These are phyloP conservation scores for Botrytis squamosa DNA, from an alignment of 2,329 filamentous ascomycete genomes.

Conservation along the genomic window DNA sequence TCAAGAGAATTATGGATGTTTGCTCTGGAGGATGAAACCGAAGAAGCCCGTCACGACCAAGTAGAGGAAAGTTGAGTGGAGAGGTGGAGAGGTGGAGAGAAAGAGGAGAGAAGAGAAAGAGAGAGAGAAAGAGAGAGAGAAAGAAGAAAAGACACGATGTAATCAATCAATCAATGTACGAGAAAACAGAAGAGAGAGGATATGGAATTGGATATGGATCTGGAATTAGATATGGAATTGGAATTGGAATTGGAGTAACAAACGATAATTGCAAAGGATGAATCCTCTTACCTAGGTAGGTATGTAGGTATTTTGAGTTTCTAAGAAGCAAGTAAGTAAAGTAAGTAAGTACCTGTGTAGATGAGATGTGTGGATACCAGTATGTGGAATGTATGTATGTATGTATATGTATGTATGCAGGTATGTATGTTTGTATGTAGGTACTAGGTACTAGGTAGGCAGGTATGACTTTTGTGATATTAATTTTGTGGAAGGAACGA, in stretches of 20 bases:
- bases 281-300: background rate
- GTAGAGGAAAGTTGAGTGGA: too few relatives aligned
- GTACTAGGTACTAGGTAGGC: too few relatives aligned
- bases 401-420: too few relatives aligned
- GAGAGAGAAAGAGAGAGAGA: background rate
- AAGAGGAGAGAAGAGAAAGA: background rate
- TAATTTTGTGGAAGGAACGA: background rate
- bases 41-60: background rate
- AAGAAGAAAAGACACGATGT: background rate
- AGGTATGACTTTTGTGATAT: background rate
- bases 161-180: background rate
- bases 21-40: background rate
- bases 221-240: too few relatives aligned
- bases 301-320: background rate
- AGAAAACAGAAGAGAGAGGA: background rate
- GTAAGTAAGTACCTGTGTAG: background rate
- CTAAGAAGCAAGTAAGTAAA: background rate
- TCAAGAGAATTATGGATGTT: background rate
- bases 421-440: too few relatives aligned
- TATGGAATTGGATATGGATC: background rate
- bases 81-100: background rate
- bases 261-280: background rate
- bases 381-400: background rate
- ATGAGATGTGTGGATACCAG: background rate
- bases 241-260: background rate